phyloP scores from a whole-genome alignment of 1,284 basidiomycete species.

The Boletellus dicymbophilus region DNA sequence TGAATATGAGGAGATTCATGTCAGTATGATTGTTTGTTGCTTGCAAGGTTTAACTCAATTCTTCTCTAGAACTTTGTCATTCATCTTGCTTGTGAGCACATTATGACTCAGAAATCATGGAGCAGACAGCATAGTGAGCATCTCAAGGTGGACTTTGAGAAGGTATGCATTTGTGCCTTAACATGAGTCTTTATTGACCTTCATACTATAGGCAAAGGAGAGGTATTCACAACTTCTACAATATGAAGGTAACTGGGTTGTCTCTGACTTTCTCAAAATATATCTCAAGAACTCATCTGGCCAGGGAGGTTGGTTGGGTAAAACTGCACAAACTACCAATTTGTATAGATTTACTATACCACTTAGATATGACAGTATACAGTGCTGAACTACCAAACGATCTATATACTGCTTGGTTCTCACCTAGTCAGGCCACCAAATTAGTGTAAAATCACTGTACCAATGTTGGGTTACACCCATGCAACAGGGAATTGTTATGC shows the following conservation, averaged over 20 bases:
- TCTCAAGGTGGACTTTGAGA: background rate
- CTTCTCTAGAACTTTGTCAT: background rate
- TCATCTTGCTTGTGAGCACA: slow-evolving; percentile 5
- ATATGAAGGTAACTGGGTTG: slow-evolving; percentile 11
- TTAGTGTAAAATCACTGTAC: too few species aligned
- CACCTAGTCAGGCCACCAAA: too few species aligned
- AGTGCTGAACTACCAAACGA: too few species aligned
- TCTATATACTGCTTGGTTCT: too few species aligned
- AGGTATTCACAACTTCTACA: background rate
- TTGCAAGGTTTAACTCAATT: background rate
- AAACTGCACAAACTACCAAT: too few species aligned
- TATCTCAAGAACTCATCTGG: slow-evolving; percentile 7
- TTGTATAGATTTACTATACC: too few species aligned
- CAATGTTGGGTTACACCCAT: too few species aligned
- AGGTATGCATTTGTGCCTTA: background rate
- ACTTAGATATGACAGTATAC: too few species aligned
- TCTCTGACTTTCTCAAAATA: slow-evolving; percentile 7
- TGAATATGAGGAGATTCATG: slow-evolving; percentile 11
- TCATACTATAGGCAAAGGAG: background rate
- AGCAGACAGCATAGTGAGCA: background rate
- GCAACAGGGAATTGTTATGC: too few species aligned
- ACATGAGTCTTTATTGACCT: background rate
- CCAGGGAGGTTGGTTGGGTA: too few species aligned
- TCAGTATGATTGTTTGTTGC: background rate
- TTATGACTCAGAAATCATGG: slow-evolving; percentile 2